phyloP scores from a whole-genome alignment of 768 basidiomycete species.

The Royoungia palumana region DNA sequence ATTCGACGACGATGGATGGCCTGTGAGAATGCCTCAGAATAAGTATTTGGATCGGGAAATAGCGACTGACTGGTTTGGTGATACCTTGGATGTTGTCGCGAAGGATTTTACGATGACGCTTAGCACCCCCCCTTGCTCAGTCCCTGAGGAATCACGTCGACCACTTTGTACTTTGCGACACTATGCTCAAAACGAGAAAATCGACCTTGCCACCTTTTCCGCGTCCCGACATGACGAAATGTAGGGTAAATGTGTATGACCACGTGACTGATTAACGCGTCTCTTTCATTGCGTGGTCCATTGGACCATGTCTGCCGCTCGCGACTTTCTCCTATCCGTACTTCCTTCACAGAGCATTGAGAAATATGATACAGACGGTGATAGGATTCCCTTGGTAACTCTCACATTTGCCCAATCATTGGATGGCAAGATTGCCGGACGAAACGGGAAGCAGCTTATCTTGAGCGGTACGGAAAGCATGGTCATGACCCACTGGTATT shows the following conservation, averaged over 20 bases:
- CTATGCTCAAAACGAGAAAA: background rate
- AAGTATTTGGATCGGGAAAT: slow-evolving; percentile 19
- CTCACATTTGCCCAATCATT: slow-evolving; percentile 84
- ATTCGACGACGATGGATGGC: slow-evolving; percentile 75
- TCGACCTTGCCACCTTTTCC: slow-evolving; percentile 75
- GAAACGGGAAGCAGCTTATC: slow-evolving; percentile 65
- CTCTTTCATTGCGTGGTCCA: no score
- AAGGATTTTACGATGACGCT: slow-evolving; percentile 46
- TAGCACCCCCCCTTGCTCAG: slow-evolving; percentile 57
- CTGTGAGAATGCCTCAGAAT: slow-evolving; percentile 55
- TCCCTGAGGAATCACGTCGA: slow-evolving; percentile 39
- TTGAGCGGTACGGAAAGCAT: slow-evolving; percentile 86
- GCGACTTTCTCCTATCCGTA: slow-evolving; percentile 29
- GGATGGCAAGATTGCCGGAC: slow-evolving; percentile 86
- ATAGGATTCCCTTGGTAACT: slow-evolving; percentile 59
- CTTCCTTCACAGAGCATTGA: slow-evolving; percentile 16
- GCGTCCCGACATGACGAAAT: slow-evolving; percentile 67
- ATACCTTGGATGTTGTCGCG: slow-evolving; percentile 52
- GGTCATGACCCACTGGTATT: slow-evolving; percentile 90
- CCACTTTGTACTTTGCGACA: no score
- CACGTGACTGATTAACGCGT: slow-evolving; percentile 9
- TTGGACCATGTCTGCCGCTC: slow-evolving; percentile 7
- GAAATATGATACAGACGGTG: slow-evolving; percentile 13
- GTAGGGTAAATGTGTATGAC: background rate
- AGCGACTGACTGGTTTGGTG: slow-evolving; percentile 42